Conservation (phyloP, 176 grass and related monocot genomes). For the Rhynchospora pubera region DNA sequence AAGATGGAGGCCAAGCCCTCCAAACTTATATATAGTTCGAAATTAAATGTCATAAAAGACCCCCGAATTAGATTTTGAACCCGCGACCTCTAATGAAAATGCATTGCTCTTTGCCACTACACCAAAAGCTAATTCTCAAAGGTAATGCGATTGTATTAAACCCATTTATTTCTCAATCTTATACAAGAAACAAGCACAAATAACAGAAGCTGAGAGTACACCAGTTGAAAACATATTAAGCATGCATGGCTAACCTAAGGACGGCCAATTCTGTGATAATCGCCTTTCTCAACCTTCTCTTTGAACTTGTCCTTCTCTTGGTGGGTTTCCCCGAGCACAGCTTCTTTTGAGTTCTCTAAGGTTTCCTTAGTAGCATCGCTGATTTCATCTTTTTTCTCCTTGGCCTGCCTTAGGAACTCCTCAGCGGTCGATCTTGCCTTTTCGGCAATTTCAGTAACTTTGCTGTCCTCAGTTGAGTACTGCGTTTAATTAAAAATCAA, state of each 20-base stretch:
- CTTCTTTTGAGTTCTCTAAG: conserved; percentile 53
- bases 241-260: not conserved
- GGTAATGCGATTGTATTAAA: no score
- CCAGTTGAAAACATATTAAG: not conserved
- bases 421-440: conserved; percentile 73
- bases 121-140: no score
- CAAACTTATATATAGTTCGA: no score
- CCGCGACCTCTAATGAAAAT: no score
- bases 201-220: no score
- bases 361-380: conserved; percentile 39
- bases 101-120: no score
- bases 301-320: conserved; percentile 60
- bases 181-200: not conserved
- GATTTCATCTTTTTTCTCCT: conserved; percentile 60
- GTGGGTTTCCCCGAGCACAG: conserved; percentile 35
- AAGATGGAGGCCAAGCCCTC: no score
- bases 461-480: conserved; percentile 44
- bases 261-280: conserved; percentile 25
- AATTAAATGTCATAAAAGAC: no score
- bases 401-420: conserved; percentile 75
- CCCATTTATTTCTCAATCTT: not conserved
- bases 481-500: not conserved
- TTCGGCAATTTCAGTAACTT: conserved; percentile 31
- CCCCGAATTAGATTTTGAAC: no score
- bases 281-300: conserved; percentile 53